Conservation (phyloP, 2,329 filamentous ascomycete species). For the Paecilomyces sp. region DNA sequence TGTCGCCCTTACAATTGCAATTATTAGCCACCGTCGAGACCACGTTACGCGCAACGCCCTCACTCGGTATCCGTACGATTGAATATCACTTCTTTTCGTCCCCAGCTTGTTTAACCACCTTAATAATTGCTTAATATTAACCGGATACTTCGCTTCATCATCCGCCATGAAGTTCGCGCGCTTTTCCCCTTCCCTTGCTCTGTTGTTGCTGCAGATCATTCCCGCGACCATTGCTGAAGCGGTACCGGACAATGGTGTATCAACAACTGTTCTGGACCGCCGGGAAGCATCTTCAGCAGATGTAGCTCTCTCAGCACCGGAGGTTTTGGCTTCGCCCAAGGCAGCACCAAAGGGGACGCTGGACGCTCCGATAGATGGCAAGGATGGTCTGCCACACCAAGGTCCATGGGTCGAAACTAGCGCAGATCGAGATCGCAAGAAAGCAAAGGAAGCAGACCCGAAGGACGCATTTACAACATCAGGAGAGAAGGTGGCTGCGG, state of each 20-base stretch:
- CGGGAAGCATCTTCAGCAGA: constrained; percentile 7
- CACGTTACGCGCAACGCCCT: neutral
- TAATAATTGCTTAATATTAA: neutral
- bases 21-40: neutral
- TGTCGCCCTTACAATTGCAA: neutral
- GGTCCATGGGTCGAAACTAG: constrained; percentile 60
- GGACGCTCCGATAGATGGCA: constrained; percentile 83
- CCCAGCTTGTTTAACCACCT: neutral
- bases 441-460: constrained; percentile 23
- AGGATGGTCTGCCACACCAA: constrained; percentile 86
- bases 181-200: constrained; percentile 21
- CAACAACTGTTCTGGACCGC: neutral
- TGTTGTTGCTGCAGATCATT: constrained; percentile 29
- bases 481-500: constrained; percentile 17
- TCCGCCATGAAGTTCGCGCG: constrained; percentile 26
- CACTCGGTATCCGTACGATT: neutral
- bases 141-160: neutral
- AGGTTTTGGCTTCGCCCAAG: constrained; percentile 12
- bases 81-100: no score
- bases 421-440: constrained; percentile 41
- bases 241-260: constrained; percentile 7
- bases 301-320: constrained; percentile 11
- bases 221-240: constrained; percentile 17
- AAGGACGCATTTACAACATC: constrained; percentile 22
- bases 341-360: constrained; percentile 52